These are phyloP conservation scores for Aegle marmelos DNA, from an alignment of 345 rosid genomes.

Conservation along the genomic window DNA sequence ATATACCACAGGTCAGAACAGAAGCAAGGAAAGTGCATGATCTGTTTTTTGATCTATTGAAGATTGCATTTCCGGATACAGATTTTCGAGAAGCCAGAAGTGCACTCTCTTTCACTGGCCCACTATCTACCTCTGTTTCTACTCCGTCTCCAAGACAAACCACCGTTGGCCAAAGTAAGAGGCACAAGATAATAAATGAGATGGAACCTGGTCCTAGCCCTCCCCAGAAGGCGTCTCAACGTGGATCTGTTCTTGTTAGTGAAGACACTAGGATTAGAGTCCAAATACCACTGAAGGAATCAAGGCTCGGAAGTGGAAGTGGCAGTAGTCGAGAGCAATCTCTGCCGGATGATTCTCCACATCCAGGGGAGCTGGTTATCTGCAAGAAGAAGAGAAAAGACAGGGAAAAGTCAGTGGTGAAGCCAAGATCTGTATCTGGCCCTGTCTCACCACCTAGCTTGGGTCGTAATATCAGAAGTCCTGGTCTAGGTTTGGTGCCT, in stretches of 20 bases:
- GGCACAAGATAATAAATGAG: slow-evolving; percentile 51
- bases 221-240: slow-evolving; percentile 54
- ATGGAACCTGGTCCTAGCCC: slow-evolving; percentile 54
- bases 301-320: slow-evolving; percentile 57
- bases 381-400: slow-evolving; percentile 99
- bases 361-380: slow-evolving; percentile 91
- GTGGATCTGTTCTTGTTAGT: slow-evolving; percentile 29
- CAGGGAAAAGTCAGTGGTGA: slow-evolving; percentile 68
- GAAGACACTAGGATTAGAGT: slow-evolving; percentile 77
- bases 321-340: slow-evolving; percentile 44
- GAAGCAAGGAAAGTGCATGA: slow-evolving; percentile 98
- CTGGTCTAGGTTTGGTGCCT: slow-evolving; percentile 40
- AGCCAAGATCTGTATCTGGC: slow-evolving; percentile 62
- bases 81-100: slow-evolving; percentile 82
- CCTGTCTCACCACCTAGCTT: slow-evolving; percentile 80
- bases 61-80: slow-evolving; percentile 84
- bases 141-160: slow-evolving; percentile 53
- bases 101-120: slow-evolving; percentile 64
- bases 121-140: slow-evolving; percentile 44
- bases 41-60: slow-evolving; percentile 92
- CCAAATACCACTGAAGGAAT: slow-evolving; percentile 65
- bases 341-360: slow-evolving; percentile 74
- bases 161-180: slow-evolving; percentile 58
- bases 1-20: slow-evolving; percentile 66
- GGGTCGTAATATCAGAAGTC: slow-evolving; percentile 62